Evolutionary conservation across 306 rosid species (phyloP), one percentile per base, ranked within the genome.

Genomic region (Canavalia ensiformis): DNA sequence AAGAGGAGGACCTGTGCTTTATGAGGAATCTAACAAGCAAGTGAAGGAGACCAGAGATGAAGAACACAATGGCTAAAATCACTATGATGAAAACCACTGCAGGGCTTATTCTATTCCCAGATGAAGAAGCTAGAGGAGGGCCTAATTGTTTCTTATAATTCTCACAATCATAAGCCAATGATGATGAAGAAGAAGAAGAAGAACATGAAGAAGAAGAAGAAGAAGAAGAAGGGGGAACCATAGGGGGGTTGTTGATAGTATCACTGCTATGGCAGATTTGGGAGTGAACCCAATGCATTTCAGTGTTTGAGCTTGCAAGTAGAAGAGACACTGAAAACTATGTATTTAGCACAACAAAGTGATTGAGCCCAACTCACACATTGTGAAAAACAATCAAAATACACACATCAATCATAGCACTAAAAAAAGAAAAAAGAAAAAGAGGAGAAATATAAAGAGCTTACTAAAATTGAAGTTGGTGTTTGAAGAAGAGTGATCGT

Each of bases 21-120:
- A 84, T 83, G 75, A 95, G 87, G 59, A 68, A 92, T 88, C 92
- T 91, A 78, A 90, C 84, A 55, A 95, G 89, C 85, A 95, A 59
- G 91, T 95, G 98, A 62, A 95, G 90, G 33, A 89, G 59, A 58
- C 92, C 92, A 12, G 94, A 88, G 62, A 95, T 78, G 84, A 95
- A 95, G 77, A 92, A 90, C 28, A 95, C 81, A 69, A 90, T 76
- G 65, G 97, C 98, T 35, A 92, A 52, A 83, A 95, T 76, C 5
- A 92, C 86, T 77, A 95, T 87, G 87, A 95, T 90, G 64, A 94
- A 81, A 55, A 92, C 73, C 69, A 95, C 66, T 51, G 92, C 83
- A 34, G 97, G 97, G 79, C 82, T 90, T 72, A 95, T 77, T 86
- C 85, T 92, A 18, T 63, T 85, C 41, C 90, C 80, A 30, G 91